phyloP scores from a whole-genome alignment of 139 green algal genomes.

The Chlamydomonas sp. region DNA sequence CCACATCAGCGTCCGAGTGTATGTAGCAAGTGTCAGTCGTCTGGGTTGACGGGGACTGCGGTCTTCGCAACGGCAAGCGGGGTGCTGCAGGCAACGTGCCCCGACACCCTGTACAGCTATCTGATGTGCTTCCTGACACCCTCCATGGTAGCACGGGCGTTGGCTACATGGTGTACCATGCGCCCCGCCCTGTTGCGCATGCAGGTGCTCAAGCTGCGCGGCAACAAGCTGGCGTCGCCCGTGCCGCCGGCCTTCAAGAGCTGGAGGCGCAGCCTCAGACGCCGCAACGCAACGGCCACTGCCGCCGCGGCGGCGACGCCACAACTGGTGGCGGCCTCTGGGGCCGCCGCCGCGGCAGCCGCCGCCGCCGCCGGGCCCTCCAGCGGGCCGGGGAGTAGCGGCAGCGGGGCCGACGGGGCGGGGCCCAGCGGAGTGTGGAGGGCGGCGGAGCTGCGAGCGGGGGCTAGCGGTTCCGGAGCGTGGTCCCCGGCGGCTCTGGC shows the following conservation, averaged over 20 bases:
- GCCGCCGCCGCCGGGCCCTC: not conserved
- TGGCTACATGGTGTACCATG: not conserved
- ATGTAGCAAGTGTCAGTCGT: too few relatives aligned
- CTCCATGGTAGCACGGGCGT: not conserved
- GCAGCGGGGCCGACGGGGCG: not conserved
- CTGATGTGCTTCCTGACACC: too few relatives aligned
- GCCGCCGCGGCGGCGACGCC: too few relatives aligned
- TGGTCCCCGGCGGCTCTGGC: too few relatives aligned
- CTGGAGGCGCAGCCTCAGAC: not conserved
- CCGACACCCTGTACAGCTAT: too few relatives aligned
- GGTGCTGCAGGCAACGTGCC: too few relatives aligned
- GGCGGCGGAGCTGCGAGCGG: not conserved
- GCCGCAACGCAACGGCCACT: not conserved
- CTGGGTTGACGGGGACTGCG: too few relatives aligned
- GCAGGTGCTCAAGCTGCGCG: conserved; percentile 21
- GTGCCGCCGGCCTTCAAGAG: conserved; percentile 13
- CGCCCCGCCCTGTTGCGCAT: not conserved
- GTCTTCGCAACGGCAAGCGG: too few relatives aligned
- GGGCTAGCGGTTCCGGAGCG: too few relatives aligned
- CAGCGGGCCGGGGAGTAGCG: not conserved
- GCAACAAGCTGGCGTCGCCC: conserved; percentile 14
- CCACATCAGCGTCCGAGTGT: too few relatives aligned
- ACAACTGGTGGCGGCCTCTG: not conserved
- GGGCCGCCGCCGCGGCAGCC: not conserved
- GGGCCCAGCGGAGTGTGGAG: not conserved